Evolutionary conservation across 345 rosid genomes (phyloP), one percentile per base, ranked within the genome.

Genomic region (Trapa bicornis): DNA sequence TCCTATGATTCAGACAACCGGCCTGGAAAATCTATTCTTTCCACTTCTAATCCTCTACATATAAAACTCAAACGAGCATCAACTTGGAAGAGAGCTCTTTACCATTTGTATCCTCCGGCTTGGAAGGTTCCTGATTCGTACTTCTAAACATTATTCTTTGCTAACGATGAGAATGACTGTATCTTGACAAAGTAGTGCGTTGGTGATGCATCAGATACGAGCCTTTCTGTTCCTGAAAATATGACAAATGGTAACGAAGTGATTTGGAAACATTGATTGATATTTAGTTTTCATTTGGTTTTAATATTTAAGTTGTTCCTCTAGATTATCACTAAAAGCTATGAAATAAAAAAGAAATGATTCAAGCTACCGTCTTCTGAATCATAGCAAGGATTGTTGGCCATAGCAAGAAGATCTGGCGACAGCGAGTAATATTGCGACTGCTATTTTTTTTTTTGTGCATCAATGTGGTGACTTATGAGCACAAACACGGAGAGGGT

Each of bases 21-120:
- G 41, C 43, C 35, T 56, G 37, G 33, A 39, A 6, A 33, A 15
- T 12, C 5, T 47, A 12, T 68, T 39, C 36, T 12, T 22, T 32
- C 4, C 6, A 48, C 3, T 32, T 11, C n/a, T 1, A 13, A 29
- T 39, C 12, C 33, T 14, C 8, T 15, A 14, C 22, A 15, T 50
- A 16, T 50, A 16, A 50, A 50, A 15, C 56, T 50, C 17, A 16
- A 15, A 50, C 1, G 15, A 5, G 3, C 56, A 42, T 5, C 6
- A 54, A 36, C 16, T 37, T 2, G 70, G 8, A 45, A 9, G 61
- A 45, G 1, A 15, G 42, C 53, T 22, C 43, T 43, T 54, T 75
- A 85, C 93, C 96, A 89, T 79, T 80, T 83, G 80, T 78, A 84
- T 71, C 93, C 93, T 63, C 85, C 81, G 22, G 93, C 93, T 77